These are phyloP conservation scores for Tubosaeta sp. DNA, from an alignment of 768 basidiomycete genomes.

Conservation along the genomic window DNA sequence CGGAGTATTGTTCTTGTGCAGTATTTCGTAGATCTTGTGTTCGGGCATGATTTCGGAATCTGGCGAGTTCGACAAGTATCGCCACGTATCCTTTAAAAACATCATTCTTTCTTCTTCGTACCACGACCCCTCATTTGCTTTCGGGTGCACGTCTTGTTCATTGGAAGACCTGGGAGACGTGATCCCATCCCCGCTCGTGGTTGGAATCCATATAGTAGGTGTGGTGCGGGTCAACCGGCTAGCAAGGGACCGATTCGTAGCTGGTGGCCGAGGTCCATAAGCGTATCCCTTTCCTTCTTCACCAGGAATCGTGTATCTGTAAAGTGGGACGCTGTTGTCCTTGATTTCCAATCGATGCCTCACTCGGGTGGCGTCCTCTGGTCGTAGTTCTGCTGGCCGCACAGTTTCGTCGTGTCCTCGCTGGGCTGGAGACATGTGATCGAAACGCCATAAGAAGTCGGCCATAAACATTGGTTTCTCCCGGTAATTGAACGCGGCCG, in stretches of 20 bases:
- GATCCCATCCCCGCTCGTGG: too few species aligned
- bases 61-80: neutral
- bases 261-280: neutral
- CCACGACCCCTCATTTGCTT: neutral
- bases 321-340: neutral
- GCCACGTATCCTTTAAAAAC: neutral
- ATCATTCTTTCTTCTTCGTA: neutral
- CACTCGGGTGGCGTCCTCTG: neutral
- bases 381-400: neutral
- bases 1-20: neutral
- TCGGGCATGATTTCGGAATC: neutral
- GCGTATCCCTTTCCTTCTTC: neutral
- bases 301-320: neutral
- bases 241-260: neutral
- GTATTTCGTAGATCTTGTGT: conserved; percentile 4
- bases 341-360: neutral
- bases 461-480: neutral
- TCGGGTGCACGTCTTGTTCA: neutral
- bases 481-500: neutral
- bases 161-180: too few species aligned
- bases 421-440: neutral
- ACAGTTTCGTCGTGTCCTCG: neutral
- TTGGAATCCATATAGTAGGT: conserved; percentile 1
- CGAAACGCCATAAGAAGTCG: conserved; percentile 1
- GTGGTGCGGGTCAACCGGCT: conserved; percentile 2